Evolutionary conservation across 345 rosid species (phyloP).

Genomic region (Aurinia saxatilis): DNA sequence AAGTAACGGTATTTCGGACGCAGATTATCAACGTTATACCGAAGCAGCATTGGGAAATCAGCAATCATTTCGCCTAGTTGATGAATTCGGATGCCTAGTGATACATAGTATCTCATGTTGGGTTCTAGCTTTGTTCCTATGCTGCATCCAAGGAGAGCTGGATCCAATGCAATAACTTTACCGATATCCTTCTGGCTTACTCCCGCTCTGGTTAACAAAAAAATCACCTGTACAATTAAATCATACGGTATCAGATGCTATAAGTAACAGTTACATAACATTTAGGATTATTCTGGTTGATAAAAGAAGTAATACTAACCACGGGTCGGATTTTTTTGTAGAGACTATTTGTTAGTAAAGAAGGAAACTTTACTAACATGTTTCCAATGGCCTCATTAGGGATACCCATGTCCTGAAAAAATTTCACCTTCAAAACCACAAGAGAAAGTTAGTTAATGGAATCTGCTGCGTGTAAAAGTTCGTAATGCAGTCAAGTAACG

Average conservation of each 20-base stretch:
- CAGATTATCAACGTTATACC: constrained; percentile 60
- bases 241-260: not conserved
- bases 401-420: constrained; percentile 77
- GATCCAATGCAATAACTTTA: constrained; percentile 72
- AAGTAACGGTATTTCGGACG: constrained; percentile 77
- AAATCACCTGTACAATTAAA: constrained; percentile 48
- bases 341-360: constrained; percentile 65
- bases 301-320: constrained; percentile 43
- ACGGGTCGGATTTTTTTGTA: constrained; percentile 85
- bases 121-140: constrained; percentile 66
- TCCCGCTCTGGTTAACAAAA: constrained; percentile 80
- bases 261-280: not conserved
- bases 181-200: constrained; percentile 65
- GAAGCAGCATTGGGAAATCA: constrained; percentile 82
- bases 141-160: constrained; percentile 86
- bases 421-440: constrained; percentile 48
- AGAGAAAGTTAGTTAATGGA: constrained; percentile 19
- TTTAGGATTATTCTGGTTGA: not conserved
- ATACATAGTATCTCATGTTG: constrained; percentile 62
- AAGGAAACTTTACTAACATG: constrained; percentile 90
- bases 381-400: constrained; percentile 75
- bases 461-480: not conserved
- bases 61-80: constrained; percentile 82
- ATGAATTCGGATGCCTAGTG: constrained; percentile 57
- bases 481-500: not conserved